These are phyloP conservation scores for Schoenoplectus triqueter DNA, from an alignment of 202 grass and related monocot genomes.

Conservation along the genomic window DNA sequence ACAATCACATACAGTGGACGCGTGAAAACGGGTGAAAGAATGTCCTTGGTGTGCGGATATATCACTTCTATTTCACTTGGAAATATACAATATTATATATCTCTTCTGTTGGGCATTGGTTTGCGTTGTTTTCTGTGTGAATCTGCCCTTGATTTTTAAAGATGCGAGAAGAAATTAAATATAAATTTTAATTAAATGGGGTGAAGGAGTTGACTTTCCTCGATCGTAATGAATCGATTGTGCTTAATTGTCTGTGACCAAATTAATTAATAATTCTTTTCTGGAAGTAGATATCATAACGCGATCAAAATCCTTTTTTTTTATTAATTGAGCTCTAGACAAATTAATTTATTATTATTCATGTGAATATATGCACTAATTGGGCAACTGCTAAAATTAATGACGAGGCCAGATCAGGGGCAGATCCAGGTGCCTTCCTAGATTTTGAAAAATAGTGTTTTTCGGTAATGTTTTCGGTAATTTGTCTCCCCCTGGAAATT, in stretches of 20 bases:
- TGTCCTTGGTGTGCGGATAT: slow-evolving; percentile 7
- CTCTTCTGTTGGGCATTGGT: not conserved
- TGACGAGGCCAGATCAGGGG: too few species aligned
- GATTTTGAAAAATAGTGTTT: too few species aligned
- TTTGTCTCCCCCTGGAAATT: too few species aligned
- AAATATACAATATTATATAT: too few species aligned
- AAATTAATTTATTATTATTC: not conserved
- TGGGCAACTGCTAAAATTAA: not conserved
- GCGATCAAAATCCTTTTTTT: not conserved
- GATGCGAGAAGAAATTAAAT: not conserved
- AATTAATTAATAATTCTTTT: not conserved
- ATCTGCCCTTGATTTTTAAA: not conserved
- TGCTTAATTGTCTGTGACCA: not conserved
- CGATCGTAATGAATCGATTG: not conserved
- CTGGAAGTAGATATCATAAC: not conserved
- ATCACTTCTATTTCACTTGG: not conserved
- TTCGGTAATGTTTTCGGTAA: too few species aligned
- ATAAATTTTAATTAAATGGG: not conserved
- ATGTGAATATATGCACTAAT: not conserved
- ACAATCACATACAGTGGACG: not conserved
- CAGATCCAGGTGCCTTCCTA: too few species aligned
- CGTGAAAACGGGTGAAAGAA: slow-evolving; percentile 14
- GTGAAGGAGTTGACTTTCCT: not conserved
- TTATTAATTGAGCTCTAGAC: not conserved
- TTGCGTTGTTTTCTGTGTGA: slow-evolving; percentile 19